Percentiles rank a stretch among this genome's conserved stretches.
These are phyloP conservation scores for Camelina sativa DNA, from an alignment of 345 rosid genomes.

Conservation along the genomic window DNA sequence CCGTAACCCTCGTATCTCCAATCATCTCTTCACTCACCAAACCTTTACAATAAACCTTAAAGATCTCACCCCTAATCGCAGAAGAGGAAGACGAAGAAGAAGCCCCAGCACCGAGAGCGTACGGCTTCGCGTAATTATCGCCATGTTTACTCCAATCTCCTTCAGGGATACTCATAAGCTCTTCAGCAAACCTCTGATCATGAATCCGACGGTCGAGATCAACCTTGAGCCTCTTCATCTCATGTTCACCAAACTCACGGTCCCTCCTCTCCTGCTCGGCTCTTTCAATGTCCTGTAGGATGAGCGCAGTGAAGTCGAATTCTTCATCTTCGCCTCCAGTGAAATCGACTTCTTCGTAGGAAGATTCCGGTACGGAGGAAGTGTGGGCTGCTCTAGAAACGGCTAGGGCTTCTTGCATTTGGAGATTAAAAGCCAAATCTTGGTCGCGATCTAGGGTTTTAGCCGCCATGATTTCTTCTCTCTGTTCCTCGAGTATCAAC, in stretches of 20 bases:
- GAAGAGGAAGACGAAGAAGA: constrained; percentile 29
- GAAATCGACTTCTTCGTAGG: constrained; percentile 12
- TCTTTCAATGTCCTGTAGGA: constrained; percentile 56
- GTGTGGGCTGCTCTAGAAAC: constrained; percentile 49
- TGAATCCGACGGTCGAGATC: constrained; percentile 66
- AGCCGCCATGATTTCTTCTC: constrained; percentile 55
- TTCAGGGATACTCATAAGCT: constrained; percentile 57
- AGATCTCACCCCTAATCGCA: constrained; percentile 26
- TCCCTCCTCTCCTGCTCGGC: constrained; percentile 54
- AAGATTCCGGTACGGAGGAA: constrained; percentile 12
- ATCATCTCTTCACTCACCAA: constrained; percentile 55
- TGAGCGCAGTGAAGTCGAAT: constrained; percentile 44
- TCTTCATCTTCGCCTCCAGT: constrained; percentile 23
- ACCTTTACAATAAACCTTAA: constrained; percentile 46
- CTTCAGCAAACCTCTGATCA: constrained; percentile 62
- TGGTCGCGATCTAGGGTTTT: constrained; percentile 51
- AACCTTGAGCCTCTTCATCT: constrained; percentile 46
- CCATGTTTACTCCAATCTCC: constrained; percentile 61
- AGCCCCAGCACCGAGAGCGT: constrained; percentile 27
- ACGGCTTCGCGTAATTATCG: constrained; percentile 56
- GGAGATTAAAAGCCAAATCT: constrained; percentile 68
- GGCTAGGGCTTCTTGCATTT: constrained; percentile 63
- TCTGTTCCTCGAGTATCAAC: constrained; percentile 48
- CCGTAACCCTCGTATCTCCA: constrained; percentile 38
- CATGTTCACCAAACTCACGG: constrained; percentile 44